Base-by-base conservation (phyloP, 2,329 filamentous ascomycete species). In the Aspergillus tubingensis region DNA sequence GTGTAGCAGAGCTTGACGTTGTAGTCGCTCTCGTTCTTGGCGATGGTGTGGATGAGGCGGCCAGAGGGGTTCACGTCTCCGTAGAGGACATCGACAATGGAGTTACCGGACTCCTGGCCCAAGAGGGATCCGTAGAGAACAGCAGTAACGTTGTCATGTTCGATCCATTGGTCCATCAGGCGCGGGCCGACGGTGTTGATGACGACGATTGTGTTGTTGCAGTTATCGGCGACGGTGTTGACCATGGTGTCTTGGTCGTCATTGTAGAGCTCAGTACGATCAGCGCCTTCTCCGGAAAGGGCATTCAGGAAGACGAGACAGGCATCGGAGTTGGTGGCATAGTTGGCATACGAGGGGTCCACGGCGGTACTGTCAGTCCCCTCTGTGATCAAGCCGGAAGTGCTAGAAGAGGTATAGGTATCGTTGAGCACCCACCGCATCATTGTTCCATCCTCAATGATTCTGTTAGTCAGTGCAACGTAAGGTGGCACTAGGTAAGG, bases 121-220 rank as follows among this genome's bases (percentile, higher is more conserved):
- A 86, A 86, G 0, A 88, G 75, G 65, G 88, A 86, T 3, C 84
- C 86, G 65, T 85, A 85, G 1, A 89, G 77, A n/a, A 89, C 76
- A 1, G 82, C 85, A 1, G 85, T 88, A 27, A 89, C 82, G 61
- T 89, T 88, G 15, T 81, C 76, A 59, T 89, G 82, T 55, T 88
- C 83, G 62, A 85, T 78, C 76, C 85, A 89, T 2, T 78, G 77
- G n/a, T 62, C 52, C 0, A 88, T 83, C 0, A 87, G 73, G 2
- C 86, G 79, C 11, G 82, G 77, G 1, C 86, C 87, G 2, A 86
- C 84, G 41, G 87, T 88, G 72, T 89, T 86, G 4, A 89, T 79
- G 1, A 88, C 77, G 0, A 88, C 86, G 23, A 89, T 79, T 0
- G 86, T 88, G 60, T 85, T 87, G 65, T 79, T 80, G 72, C 86